A percentile compares a stretch with the other conserved stretches of the same genome.
Evolutionary conservation across 1,284 basidiomycete genomes (phyloP).

Genomic region (Neolentinus lepideus): DNA sequence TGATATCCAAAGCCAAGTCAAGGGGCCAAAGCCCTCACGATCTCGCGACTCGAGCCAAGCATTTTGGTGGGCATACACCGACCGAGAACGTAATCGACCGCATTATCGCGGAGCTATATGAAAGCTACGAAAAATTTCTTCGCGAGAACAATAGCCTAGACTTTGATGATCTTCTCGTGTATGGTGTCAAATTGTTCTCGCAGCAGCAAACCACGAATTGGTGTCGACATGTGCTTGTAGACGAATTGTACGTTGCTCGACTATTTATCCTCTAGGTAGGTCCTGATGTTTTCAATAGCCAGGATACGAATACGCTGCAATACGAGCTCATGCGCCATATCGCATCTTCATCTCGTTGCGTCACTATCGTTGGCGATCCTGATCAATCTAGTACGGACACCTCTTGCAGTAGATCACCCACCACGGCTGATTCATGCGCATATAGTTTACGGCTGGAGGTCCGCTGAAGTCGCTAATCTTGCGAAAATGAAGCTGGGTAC

Average conservation of each 20-base stretch:
- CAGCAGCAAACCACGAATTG: constrained; percentile 47
- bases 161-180: constrained; percentile 85
- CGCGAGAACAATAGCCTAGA: constrained; percentile 70
- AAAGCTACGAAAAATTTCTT: constrained; percentile 63
- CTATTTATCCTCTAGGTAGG: constrained; percentile 3
- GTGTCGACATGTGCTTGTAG: constrained; percentile 79
- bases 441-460: constrained; percentile 83
- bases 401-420: background rate
- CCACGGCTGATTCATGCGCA: background rate
- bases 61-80: background rate
- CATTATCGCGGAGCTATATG: constrained; percentile 52
- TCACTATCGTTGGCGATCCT: constrained; percentile 89
- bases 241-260: constrained; percentile 67
- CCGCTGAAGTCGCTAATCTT: constrained; percentile 78
- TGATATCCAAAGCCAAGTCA: constrained; percentile 81
- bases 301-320: constrained; percentile 87
- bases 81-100: constrained; percentile 21
- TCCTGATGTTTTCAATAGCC: constrained; percentile 30
- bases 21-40: constrained; percentile 47
- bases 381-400: constrained; percentile 72
- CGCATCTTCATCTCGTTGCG: constrained; percentile 44
- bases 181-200: constrained; percentile 69
- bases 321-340: constrained; percentile 82
- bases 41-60: background rate
- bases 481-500: constrained; percentile 66